A percentile compares a stretch with the other conserved stretches of the same genome.
Conservation (phyloP, 2,329 filamentous ascomycete species). For the Botrytis fragariae region DNA sequence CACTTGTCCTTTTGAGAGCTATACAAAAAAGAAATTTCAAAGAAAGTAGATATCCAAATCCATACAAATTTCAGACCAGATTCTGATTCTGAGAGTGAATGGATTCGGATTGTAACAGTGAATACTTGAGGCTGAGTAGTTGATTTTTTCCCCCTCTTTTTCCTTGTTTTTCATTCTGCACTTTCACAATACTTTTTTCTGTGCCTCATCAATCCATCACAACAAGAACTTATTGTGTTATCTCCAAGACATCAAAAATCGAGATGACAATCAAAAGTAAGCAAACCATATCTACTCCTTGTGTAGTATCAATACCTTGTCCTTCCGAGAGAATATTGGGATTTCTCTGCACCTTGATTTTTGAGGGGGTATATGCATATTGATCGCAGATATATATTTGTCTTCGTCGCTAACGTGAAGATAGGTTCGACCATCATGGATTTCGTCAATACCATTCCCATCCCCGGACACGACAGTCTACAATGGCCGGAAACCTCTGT, state of each 20-base stretch:
- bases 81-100: not conserved
- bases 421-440: not conserved
- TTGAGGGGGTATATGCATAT: not conserved
- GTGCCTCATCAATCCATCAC: not conserved
- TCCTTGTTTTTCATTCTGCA: not conserved
- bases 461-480: accelerated
- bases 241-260: not conserved
- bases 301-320: not conserved
- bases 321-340: not conserved
- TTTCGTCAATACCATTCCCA: not conserved
- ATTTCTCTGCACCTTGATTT: not conserved
- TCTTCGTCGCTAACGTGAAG: not conserved
- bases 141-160: not conserved
- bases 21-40: not conserved
- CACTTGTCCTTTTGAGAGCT: not conserved
- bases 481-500: accelerated
- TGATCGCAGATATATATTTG: not conserved
- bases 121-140: not conserved
- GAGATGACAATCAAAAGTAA: not conserved
- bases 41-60: not conserved
- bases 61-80: not conserved
- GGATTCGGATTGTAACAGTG: not conserved
- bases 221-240: not conserved
- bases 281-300: not conserved
- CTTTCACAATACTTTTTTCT: not conserved